Evolutionary conservation across 139 green algal species (phyloP), one percentile per base, ranked within the genome.

Genomic region (Dunaliella primolecta): DNA sequence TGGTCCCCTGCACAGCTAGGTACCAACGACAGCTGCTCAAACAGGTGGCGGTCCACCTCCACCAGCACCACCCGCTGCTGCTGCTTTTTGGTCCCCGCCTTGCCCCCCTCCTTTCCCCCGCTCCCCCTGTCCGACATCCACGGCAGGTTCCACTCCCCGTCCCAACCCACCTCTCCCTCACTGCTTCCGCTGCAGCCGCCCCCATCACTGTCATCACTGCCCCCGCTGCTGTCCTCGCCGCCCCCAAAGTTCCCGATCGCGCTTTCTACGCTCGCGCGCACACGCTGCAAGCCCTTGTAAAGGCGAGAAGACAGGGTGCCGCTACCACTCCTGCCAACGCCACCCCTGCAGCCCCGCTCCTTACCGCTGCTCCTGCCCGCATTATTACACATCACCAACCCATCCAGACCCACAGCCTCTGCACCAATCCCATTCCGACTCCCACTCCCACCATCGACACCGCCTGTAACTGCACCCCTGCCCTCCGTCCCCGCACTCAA

Each of bases 1-100:
- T 84, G 80, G 55, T 84, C 80, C 7, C 34, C 25, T 30, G 80
- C 80, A 25, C 80, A 84, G 36, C 56, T 78, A 31, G 80, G 31
- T 27, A 84, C 56, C 11, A 84, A 33, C n/a, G 80, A 75, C 30
- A 84, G 80, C 55, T 84, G 34, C 30, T 84, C 80, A 70, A 84
- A 84, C 75, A 37, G 30, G 27, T 24, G 30, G 75, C 75, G 31
- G 32, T 36, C 30, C 75, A 38, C 30, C 32, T 80, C 30, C 75
- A 80, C 3, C 75, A 80, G 75, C 75, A 80, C 30, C 75, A 80
- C n/a, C 37, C 37, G 32, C 25, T 30, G 20, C 37, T 3, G 36
- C 25, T 30, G 20, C 37, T 3, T n/a, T 23, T 30, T 25, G 64
- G 37, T 30, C 37, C 1, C 38, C 37, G 31, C 29, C 29, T 25